These are phyloP conservation scores for Lichtheimia hyalospora DNA, from an alignment of 371 early-diverging fungal species.

Conservation along the genomic window DNA sequence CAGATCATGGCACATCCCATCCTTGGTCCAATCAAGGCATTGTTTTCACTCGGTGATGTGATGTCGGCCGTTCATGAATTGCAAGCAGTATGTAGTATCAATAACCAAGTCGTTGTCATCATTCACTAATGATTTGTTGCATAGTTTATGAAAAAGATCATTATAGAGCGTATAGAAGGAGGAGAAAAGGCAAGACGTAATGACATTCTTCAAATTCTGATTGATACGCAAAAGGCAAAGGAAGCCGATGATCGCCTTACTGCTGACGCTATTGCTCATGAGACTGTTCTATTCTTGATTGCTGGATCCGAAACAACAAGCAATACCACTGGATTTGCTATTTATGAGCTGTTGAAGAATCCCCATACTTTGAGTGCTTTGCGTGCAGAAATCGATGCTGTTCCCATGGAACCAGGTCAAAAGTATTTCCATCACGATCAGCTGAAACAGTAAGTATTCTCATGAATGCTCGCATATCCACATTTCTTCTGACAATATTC, in stretches of 20 bases:
- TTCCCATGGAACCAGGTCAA: constrained; percentile 7
- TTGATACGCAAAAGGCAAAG: constrained; percentile 23
- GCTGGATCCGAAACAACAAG: constrained; percentile 46
- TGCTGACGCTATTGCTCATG: constrained; percentile 29
- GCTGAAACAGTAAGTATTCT: constrained; percentile 12
- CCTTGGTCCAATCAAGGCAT: not conserved
- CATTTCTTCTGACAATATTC: no score
- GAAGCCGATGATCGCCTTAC: constrained; percentile 27
- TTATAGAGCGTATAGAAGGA: constrained; percentile 25
- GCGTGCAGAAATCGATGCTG: constrained; percentile 28
- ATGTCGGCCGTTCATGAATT: no score
- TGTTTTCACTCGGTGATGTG: not conserved
- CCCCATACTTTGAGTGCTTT: constrained; percentile 27
- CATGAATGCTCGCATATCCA: no score
- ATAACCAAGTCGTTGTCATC: no score
- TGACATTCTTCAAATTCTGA: constrained; percentile 42
- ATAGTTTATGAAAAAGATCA: constrained; percentile 33
- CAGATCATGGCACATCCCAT: constrained; percentile 11
- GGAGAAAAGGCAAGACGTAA: constrained; percentile 22
- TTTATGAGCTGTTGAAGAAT: constrained; percentile 29
- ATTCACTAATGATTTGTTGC: no score
- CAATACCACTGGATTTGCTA: constrained; percentile 33
- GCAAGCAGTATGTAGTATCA: no score
- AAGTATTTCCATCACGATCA: constrained; percentile 29
- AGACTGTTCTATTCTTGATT: constrained; percentile 35